Evolutionary conservation across 2,329 filamentous ascomycete species (phyloP).

Genomic region (Arachnopeziza araneosa): DNA sequence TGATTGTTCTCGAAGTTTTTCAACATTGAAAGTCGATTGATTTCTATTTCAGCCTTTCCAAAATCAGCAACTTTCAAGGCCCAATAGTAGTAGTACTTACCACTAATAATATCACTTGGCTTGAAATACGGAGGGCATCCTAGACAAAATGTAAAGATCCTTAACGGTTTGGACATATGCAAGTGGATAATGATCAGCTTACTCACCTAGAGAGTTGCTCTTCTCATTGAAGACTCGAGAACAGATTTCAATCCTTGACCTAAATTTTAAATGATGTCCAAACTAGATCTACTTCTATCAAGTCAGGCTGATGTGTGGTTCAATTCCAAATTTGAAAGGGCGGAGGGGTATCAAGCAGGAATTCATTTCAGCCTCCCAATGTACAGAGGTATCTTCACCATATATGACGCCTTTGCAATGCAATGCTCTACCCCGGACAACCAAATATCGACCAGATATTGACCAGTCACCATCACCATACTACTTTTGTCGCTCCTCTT

Average conservation of each 20-base stretch:
- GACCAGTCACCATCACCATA: slow-evolving; percentile 21
- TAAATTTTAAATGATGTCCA: too few relatives aligned
- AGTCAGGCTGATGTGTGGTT: neutral
- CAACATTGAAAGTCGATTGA: neutral
- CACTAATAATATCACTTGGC: too few relatives aligned
- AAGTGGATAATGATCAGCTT: too few relatives aligned
- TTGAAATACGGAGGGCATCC: too few relatives aligned
- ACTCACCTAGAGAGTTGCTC: too few relatives aligned
- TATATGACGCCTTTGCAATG: neutral
- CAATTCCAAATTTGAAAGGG: neutral
- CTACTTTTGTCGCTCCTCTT: slow-evolving; percentile 30
- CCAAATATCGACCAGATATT: neutral
- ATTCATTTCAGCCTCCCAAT: neutral
- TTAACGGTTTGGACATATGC: too few relatives aligned
- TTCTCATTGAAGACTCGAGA: too few relatives aligned
- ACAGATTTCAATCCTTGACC: too few relatives aligned
- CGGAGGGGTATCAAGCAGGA: neutral
- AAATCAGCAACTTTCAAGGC: neutral
- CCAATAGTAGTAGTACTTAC: too few relatives aligned
- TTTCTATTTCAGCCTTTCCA: neutral
- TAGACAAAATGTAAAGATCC: neutral
- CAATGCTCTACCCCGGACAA: neutral
- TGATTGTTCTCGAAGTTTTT: neutral
- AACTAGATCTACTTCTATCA: neutral
- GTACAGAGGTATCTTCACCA: neutral